phyloP scores from a whole-genome alignment of 192 early-diverging fungal genomes.

The Coemansia sp. region DNA sequence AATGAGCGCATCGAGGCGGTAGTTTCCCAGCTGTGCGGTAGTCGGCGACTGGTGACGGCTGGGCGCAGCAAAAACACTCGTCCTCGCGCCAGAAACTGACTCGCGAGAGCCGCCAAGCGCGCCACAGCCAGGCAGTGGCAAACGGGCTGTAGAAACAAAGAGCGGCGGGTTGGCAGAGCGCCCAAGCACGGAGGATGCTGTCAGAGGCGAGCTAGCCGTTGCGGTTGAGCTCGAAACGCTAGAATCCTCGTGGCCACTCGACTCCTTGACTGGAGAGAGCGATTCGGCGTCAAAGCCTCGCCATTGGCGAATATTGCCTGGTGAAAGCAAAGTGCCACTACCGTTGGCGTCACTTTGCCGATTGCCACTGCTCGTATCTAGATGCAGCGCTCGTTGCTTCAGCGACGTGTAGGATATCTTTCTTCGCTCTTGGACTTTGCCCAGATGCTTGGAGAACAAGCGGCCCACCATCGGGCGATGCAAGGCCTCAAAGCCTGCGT shows the following conservation, averaged over 20 bases:
- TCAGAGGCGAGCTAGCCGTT: neutral
- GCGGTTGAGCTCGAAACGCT: constrained; percentile 6
- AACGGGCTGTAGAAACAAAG: neutral
- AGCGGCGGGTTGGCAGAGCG: neutral
- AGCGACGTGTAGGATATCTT: constrained; percentile 38
- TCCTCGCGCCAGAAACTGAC: neutral
- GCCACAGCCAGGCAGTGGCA: neutral
- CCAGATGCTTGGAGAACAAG: constrained; percentile 50
- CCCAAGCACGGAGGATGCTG: neutral
- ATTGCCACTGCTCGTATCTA: neutral
- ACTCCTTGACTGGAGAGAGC: constrained; percentile 36
- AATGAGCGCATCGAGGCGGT: constrained; percentile 22
- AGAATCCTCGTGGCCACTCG: constrained; percentile 17
- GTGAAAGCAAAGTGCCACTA: neutral
- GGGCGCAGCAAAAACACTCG: neutral
- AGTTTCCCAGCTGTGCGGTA: constrained; percentile 24
- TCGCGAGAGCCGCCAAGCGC: neutral
- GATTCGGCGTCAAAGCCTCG: constrained; percentile 21
- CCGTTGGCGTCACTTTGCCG: neutral
- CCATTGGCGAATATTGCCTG: constrained; percentile 5
- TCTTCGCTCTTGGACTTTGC: constrained; percentile 45
- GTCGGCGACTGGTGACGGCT: neutral
- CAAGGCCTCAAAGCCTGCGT: constrained; percentile 44
- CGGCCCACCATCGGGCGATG: constrained; percentile 51
- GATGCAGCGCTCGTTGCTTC: constrained; percentile 13